Percentiles rank a stretch among this genome's conserved stretches.
Evolutionary conservation across 257 asterid species (phyloP).

Genomic region (Rubia yunnanensis): DNA sequence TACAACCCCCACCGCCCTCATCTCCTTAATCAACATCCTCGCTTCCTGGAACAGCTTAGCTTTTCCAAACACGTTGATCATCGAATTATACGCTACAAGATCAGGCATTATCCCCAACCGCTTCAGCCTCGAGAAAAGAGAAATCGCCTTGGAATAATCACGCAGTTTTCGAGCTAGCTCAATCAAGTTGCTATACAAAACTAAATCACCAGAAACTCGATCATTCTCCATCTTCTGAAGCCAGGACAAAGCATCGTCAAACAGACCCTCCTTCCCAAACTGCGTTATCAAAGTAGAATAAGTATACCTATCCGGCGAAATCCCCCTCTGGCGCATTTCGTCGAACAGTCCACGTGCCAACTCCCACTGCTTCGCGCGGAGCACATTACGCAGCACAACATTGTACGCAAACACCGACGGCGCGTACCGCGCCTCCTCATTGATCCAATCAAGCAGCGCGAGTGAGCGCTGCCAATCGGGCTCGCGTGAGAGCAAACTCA

Average conservation of each 20-base stretch:
- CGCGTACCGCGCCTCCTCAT: constrained; percentile 56
- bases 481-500: constrained; percentile 70
- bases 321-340: constrained; percentile 75
- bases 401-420: constrained; percentile 92
- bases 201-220: constrained; percentile 72
- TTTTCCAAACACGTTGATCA: constrained; percentile 93
- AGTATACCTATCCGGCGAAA: constrained; percentile 82
- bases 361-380: constrained; percentile 69
- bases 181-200: constrained; percentile 74
- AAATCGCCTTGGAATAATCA: constrained; percentile 80
- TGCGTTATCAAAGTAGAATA: constrained; percentile 78
- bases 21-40: constrained; percentile 45
- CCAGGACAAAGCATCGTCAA: constrained; percentile 94
- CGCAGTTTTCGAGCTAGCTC: constrained; percentile 75
- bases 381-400: constrained; percentile 78
- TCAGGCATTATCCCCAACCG: constrained; percentile 69
- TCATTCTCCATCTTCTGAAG: constrained; percentile 91
- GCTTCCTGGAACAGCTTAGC: constrained; percentile 92
- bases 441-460: constrained; percentile 91
- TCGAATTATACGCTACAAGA: constrained; percentile 74
- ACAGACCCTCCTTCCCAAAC: constrained; percentile 78
- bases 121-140: constrained; percentile 70
- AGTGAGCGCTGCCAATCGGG: constrained; percentile 79
- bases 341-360: constrained; percentile 78
- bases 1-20: constrained; percentile 50